A percentile compares a stretch with the other conserved stretches of the same genome.
Conservation (phyloP, 163 green algal species). For the Prototheca cutis region DNA sequence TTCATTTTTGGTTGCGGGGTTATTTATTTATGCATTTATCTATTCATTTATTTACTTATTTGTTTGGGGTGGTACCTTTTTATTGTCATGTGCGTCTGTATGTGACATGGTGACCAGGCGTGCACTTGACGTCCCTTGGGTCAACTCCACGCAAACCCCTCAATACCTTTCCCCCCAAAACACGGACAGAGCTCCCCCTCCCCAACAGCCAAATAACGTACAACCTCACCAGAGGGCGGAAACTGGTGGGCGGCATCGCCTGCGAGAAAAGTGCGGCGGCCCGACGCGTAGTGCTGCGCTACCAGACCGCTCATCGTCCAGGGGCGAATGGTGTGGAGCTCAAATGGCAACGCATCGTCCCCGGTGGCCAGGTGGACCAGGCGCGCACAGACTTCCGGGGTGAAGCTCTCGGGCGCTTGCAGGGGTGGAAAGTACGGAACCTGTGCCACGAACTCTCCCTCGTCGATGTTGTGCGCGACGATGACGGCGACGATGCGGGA, state of each 20-base stretch:
- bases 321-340: conserved; percentile 22
- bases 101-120: no score
- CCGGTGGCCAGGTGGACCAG: conserved; percentile 38
- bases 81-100: no score
- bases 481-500: conserved; percentile 61
- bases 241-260: conserved; percentile 90
- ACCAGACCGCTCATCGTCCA: conserved; percentile 82
- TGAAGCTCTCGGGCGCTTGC: conserved; percentile 59
- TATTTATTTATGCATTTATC: no score
- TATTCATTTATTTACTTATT: no score
- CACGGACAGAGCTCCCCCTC: no score
- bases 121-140: no score
- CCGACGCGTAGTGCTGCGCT: conserved; percentile 47
- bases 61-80: no score
- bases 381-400: conserved; percentile 18
- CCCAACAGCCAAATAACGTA: no score
- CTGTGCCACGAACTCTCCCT: conserved; percentile 83
- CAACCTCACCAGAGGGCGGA: conserved; percentile 48
- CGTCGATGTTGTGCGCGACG: conserved; percentile 73
- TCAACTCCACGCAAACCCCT: no score
- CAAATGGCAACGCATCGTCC: not conserved
- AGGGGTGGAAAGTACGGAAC: conserved; percentile 80
- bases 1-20: no score
- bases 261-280: conserved; percentile 52
- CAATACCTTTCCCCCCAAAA: no score